phyloP scores from a whole-genome alignment of 1,139 yeast species.

The Williopsis jadinii region DNA sequence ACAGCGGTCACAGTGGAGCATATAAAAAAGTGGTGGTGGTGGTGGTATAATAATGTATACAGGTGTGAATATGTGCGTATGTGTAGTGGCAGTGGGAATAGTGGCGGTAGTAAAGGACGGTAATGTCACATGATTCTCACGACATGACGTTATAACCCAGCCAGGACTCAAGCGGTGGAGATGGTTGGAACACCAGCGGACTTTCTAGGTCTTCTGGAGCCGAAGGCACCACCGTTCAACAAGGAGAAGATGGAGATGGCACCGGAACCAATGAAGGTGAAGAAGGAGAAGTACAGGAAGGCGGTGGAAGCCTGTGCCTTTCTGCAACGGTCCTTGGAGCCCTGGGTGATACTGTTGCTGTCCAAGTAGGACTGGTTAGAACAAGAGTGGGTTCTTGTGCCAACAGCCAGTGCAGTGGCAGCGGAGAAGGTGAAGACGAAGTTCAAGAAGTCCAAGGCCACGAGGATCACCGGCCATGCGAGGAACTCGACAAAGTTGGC shows the following conservation, averaged over 20 bases:
- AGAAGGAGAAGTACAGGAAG: conserved; percentile 83
- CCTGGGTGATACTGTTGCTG: conserved; percentile 64
- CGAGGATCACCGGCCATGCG: conserved; percentile 81
- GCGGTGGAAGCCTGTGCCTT: conserved; percentile 90
- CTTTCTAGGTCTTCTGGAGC: conserved; percentile 48
- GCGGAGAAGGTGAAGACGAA: conserved; percentile 89
- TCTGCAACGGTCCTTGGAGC: conserved; percentile 80
- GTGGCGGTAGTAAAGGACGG: no score
- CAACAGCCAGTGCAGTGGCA: conserved; percentile 91
- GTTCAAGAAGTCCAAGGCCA: conserved; percentile 76
- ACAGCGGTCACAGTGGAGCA: no score
- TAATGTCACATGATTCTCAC: no score
- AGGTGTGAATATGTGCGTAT: no score
- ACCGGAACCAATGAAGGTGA: conserved; percentile 63
- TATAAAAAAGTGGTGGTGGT: no score
- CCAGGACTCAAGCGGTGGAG: conserved; percentile 57
- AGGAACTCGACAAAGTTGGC: conserved; percentile 75
- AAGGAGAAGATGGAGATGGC: conserved; percentile 55
- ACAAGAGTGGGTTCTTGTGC: conserved; percentile 83
- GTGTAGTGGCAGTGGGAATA: no score
- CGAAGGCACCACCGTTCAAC: conserved; percentile 69
- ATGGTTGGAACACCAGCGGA: conserved; percentile 82
- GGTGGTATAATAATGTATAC: no score
- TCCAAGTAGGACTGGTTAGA: conserved; percentile 56
- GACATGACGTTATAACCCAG: no score